A percentile compares a stretch with the other conserved stretches of the same genome.
phyloP scores from a whole-genome alignment of 257 asterid genomes.

The Solanum sparsipilum region DNA sequence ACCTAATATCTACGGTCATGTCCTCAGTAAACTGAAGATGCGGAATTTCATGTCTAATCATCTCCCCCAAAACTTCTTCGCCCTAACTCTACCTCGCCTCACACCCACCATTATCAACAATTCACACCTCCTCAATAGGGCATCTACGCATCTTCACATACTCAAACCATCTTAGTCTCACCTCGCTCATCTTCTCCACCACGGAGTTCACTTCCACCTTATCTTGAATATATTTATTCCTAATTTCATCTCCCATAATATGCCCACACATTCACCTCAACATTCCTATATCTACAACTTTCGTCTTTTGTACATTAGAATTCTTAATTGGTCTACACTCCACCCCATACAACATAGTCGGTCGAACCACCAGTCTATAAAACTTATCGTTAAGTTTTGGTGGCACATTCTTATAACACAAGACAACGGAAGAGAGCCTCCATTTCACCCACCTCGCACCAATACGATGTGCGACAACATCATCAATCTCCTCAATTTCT shows the following conservation, averaged over 20 bases:
- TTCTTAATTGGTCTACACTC: not conserved
- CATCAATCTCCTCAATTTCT: not conserved
- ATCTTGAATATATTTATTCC: not conserved
- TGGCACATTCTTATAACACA: not conserved
- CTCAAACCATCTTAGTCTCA: not conserved
- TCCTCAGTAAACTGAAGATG: not conserved
- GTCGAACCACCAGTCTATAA: not conserved
- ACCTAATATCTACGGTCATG: not conserved
- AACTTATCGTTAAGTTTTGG: not conserved
- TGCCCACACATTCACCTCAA: not conserved
- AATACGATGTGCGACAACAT: not conserved
- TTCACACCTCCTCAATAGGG: not conserved
- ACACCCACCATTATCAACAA: not conserved
- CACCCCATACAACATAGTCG: not conserved
- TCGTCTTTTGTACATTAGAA: not conserved
- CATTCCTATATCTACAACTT: not conserved
- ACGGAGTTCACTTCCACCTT: not conserved
- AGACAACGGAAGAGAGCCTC: not conserved
- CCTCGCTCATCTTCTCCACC: not conserved
- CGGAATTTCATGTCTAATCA: not conserved
- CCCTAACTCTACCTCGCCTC: not conserved
- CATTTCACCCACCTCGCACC: not conserved
- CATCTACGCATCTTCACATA: not conserved
- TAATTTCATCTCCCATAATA: not conserved
- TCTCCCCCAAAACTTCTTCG: not conserved